These are phyloP conservation scores for Sechiopsis laciniata DNA, from an alignment of 306 rosid species.

Conservation along the genomic window DNA sequence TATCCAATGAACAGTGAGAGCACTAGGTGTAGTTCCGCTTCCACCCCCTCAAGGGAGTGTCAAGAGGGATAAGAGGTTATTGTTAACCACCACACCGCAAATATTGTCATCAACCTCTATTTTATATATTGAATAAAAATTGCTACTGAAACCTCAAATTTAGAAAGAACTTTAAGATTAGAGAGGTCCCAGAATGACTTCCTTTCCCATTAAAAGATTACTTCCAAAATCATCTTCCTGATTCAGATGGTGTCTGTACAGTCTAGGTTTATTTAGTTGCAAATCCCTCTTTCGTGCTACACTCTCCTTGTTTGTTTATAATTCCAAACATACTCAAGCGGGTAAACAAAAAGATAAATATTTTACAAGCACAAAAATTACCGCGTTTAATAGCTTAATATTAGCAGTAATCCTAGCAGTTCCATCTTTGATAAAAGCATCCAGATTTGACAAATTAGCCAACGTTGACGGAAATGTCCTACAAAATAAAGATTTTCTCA, in stretches of 20 bases:
- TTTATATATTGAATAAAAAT: neutral
- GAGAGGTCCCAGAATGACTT: neutral
- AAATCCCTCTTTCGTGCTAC: slow-evolving; percentile 8
- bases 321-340: neutral
- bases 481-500: slow-evolving; percentile 25
- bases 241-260: neutral
- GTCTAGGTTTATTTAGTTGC: neutral
- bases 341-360: slow-evolving; percentile 3
- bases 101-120: neutral
- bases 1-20: neutral
- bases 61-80: neutral
- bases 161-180: neutral
- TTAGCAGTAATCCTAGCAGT: slow-evolving; percentile 74
- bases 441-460: slow-evolving; percentile 81
- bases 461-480: slow-evolving; percentile 80
- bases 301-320: neutral
- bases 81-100: neutral
- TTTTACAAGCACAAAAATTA: slow-evolving; percentile 26
- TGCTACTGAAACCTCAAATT: slow-evolving; percentile 4
- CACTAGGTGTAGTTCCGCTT: neutral
- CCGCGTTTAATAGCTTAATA: slow-evolving; percentile 62
- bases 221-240: neutral
- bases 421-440: slow-evolving; percentile 66
- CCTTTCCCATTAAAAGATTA: neutral
- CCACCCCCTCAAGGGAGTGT: neutral